Base-by-base conservation (phyloP, 257 asterid species). In the Scutellaria barbata region DNA sequence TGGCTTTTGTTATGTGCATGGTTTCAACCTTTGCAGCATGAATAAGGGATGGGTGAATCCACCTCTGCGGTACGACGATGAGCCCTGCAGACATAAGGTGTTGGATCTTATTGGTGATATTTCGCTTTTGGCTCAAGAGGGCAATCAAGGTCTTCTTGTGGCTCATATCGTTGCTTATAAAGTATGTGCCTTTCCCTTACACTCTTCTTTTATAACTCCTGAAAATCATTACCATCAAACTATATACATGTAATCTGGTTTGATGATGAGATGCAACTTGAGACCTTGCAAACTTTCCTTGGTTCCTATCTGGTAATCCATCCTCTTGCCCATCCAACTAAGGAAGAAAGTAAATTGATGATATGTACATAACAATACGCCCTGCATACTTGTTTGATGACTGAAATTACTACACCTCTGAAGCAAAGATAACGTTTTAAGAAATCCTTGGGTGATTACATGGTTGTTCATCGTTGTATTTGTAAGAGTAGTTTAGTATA, bases 41-140 rank as follows among this genome's bases (percentile, higher is more conserved):
- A 85, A 62, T 60, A 79, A 74, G 75, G 99, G 98, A 66, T 94
- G 96, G 99, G 65, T 94, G 82, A 94, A 91, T 71, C 96, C 96
- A 69, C 99, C 99, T 0, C 83, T 94, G 69, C 96, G 82, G 63
- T 89, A 81, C 68, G 71, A 61, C 20, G 85, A 94, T 20, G 99
- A 94, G 83, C 95, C 99, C 48, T 91, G 99, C 78, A 86, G 99
- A 70, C 99, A 94, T 77, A 94, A 94, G 87, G 89, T 86, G 73
- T 81, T 94, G 73, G 99, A 94, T 86, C 90, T 94, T 77, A 91
- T 94, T 72, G 99, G 99, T 37, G 99, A 94, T 68, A 63, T 94
- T 65, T 94, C 99, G 69, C 96, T 94, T 78, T 84, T 94, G 70
- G 97, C 96, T 72, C 76, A 77, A 67, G 81, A 80, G 71, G 97